Evolutionary conservation across 768 basidiomycete genomes (phyloP).

Genomic region (Pulveroboletus frians): DNA sequence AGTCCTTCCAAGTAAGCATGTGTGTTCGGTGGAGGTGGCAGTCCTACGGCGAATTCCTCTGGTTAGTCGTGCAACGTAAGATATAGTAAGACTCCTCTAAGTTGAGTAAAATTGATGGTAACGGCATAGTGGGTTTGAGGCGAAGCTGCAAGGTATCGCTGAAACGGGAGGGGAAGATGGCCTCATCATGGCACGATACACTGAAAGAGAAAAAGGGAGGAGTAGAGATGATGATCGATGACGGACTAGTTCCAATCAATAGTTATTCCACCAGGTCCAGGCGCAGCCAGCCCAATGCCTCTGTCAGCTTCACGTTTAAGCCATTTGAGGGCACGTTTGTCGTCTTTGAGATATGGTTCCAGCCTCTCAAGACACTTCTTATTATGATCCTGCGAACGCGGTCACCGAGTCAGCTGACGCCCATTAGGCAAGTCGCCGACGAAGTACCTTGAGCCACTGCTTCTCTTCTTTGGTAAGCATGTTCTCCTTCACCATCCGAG

Average conservation of each 20-base stretch:
- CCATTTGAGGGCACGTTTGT: slow-evolving; percentile 79
- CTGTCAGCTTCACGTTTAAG: slow-evolving; percentile 72
- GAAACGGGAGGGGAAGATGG: not conserved
- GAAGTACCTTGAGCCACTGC: slow-evolving; percentile 69
- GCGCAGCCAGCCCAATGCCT: slow-evolving; percentile 62
- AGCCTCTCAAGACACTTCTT: slow-evolving; percentile 61
- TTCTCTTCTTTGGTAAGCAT: slow-evolving; percentile 86
- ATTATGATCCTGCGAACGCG: slow-evolving; percentile 67
- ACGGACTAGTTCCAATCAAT: slow-evolving; percentile 69
- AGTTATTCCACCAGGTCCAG: slow-evolving; percentile 62
- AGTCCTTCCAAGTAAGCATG: slow-evolving; percentile 16
- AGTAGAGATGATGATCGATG: not conserved
- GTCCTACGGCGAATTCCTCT: slow-evolving; percentile 18
- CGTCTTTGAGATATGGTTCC: slow-evolving; percentile 62
- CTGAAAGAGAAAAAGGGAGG: slow-evolving; percentile 2
- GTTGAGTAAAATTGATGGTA: slow-evolving; percentile 3
- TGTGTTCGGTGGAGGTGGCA: slow-evolving; percentile 11
- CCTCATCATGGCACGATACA: not conserved
- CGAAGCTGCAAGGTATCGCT: slow-evolving; percentile 21
- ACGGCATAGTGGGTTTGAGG: slow-evolving; percentile 2
- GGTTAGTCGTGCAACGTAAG: slow-evolving; percentile 24
- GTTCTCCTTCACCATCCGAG: slow-evolving; percentile 76
- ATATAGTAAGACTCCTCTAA: slow-evolving; percentile 19
- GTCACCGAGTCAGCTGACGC: slow-evolving; percentile 2
- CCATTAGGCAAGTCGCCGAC: slow-evolving; percentile 14